Evolutionary conservation across 495 filamentous ascomycete genomes (phyloP), one percentile per base, ranked within the genome.

Genomic region (Penicillium steckii): DNA sequence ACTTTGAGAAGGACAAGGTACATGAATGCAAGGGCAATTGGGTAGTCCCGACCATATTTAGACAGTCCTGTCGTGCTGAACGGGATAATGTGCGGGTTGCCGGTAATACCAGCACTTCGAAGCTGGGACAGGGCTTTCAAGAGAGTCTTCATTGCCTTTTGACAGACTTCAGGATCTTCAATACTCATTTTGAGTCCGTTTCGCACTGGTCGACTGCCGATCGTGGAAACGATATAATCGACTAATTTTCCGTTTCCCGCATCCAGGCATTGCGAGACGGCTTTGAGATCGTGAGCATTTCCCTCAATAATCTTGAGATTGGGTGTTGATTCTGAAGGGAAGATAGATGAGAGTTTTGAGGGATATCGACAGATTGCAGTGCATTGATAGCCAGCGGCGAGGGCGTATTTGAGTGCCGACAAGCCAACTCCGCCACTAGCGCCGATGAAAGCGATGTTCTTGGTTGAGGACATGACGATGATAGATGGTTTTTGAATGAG

Each of bases 351-450:
- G 50, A 90, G 84, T 62, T 85, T 89, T 40, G 75, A 55, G 3
- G 87, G 84, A 3, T 74, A 81, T 21, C 87, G 84, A 52, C 73
- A 84, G 6, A 85, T 76, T 17, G 82, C 76, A 22, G 60, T 58
- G 48, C 67, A 73, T 41, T 65, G 62, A 51, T 82, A 76, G 40
- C 78, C 77, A 2, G 74, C 72, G 9, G 73, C 67, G 37, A 87
- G 75, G 8, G 75, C 62, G 33, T 69, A 68, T 8, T 70, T 71
- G 22, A 85, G 75, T 35, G 75, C 74, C 33, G 75, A 57, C 8
- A 75, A 56, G 15, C 69, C 69, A 51, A 70, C 75, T 43, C 77
- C 78, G 45, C 72, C 75, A n/a, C 78, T 81, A 24, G 76, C 74
- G 22, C 79, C 79, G 52, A 80, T 71, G 64, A 81, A 81, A 22